Base-by-base conservation (phyloP, 108 stramenopile genomes). In the Asterionellopsis glacialis region DNA sequence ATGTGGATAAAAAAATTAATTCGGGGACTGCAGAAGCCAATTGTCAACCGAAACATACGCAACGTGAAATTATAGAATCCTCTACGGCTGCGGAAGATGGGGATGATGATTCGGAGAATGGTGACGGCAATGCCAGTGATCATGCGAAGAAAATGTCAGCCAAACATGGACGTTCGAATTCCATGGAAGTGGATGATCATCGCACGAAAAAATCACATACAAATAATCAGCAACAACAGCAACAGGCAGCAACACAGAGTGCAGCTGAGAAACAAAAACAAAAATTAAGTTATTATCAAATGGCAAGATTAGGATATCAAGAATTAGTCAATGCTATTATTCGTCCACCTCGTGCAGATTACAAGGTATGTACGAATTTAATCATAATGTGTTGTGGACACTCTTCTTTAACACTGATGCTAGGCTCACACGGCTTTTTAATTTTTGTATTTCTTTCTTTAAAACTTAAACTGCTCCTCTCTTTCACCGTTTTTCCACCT, bases 311-410 rank as follows among this genome's bases (percentile, higher is more conserved):
- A 51, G 95, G 92, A 42, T 96, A 96, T 75, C 84, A 91, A 59
- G 90, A 97, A 64, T 69, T 97, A 10, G 96, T 97, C 61, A 93
- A 96, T 67, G 98, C 98, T 33, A 98, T 99, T 57, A 96, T 99
- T 42, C 88, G 98, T 23, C 98, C 98, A 25, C 97, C 97, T 11
- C 74, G 98, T 21, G 94, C 93, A 19, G 65, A 81, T 44, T 99
- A 98, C 58, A 71, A 83, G 77, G 84, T 85, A 57, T 16, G 81
- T 83, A 41, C 49, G 21, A 77, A 74, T 18, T 74, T 24, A 4
- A 21, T 47, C 6, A n/a, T n/a, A n/a, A n/a, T 44, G 28, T 27
- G 13, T 45, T 21, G 43, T 24, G 43, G 42, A 41, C 18, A n/a
- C 9, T 22, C 13, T 38, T 57, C n/a, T n/a, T n/a, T n/a, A n/a